Evolutionary conservation across 495 filamentous ascomycete species (phyloP), one percentile per base, ranked within the genome.

Genomic region (Penicillium lividum): DNA sequence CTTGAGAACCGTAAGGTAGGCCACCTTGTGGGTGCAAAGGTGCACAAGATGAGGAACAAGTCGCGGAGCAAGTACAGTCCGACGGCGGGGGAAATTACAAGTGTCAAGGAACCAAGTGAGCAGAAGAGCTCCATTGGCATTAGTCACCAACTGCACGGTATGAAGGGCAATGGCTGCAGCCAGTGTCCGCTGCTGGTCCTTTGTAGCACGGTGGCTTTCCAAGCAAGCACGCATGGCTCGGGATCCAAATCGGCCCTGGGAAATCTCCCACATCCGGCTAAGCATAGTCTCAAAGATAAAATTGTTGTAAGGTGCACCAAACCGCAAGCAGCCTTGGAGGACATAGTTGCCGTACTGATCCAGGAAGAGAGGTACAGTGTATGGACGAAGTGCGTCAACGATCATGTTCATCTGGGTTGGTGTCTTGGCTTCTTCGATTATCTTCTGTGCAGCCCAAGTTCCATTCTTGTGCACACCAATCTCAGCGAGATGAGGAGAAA

Each of bases 281-380:
- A 98, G 79, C 94, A 98, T 98, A 10, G 89, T 89, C 75, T 98
- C 95, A 62, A 98, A 98, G 65, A 98, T 95, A 69, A 96, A 98
- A 68, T 95, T 86, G 66, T 97, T 98, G 77, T 84, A 92, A 5
- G 93, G 92, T 29, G 83, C 71, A 27, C 88, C 89, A 68, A 97
- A 98, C 55, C 93, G 89, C 33, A 98, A 80, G 68, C 93, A 97
- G 64, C 93, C 92, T 74, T 98, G 94, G 57, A 98, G 79, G 38
- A 98, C 94, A 65, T 98, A 98, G 76, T 98, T 98, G 59, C 94
- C 94, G 64, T 95, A 98, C 68, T 98, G 94, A 67, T 98, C 94
- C 13, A 97, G 82, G 81, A 98, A 98, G 22, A 97, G 77, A 3
- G 92, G 89, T 27, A 97, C 83, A 5, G 88, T 89, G 74, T 95